Evolutionary conservation across 768 basidiomycete genomes (phyloP), one percentile per base, ranked within the genome.

Genomic region (Suillus lakei): DNA sequence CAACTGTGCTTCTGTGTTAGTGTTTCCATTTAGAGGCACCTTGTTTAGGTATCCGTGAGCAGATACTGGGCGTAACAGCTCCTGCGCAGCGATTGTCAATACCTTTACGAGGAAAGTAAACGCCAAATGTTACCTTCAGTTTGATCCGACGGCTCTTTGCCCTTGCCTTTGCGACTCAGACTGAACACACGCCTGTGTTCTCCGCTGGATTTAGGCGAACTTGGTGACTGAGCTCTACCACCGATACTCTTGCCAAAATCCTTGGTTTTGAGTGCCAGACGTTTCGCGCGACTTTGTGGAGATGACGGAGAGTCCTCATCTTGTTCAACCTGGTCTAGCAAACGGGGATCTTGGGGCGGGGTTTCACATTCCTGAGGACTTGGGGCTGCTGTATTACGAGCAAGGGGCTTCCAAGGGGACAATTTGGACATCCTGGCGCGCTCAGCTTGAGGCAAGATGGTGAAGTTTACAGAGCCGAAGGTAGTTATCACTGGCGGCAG

Each of bases 241-340:
- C 82, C 81, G 55, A 87, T 75, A 74, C 88, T 90, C 71, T 83
- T 82, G 66, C 88, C 87, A 36, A 93, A 81, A 70, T 88, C 87
- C 62, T 88, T 88, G 0, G 89, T 89, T 78, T 80, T 84, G 69
- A 81, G 83, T 51, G 86, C 83, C 36, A 85, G 74, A 61, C 85
- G 85, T 75, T 86, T 86, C 60, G 84, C 83, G 69, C 84, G 82
- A 71, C 83, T 82, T 36, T 81, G 78, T 38, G 77, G 70, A 30
- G 77, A 71, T 30, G 69, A 58, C 64, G 74, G 68, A 63, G 69
- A 76, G 61, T 69, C 70, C 41, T 71, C 69, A 63, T 68, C 66
- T 38, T 75, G 73, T 65, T 75, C 69, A 72, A 68, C 64, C 66
- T 73, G 61, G 64, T 79, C 78, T 32, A 70, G 71, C 12, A 77